phyloP scores from a whole-genome alignment of 495 filamentous ascomycete species.

The Rostrohypoxylon terebratum region DNA sequence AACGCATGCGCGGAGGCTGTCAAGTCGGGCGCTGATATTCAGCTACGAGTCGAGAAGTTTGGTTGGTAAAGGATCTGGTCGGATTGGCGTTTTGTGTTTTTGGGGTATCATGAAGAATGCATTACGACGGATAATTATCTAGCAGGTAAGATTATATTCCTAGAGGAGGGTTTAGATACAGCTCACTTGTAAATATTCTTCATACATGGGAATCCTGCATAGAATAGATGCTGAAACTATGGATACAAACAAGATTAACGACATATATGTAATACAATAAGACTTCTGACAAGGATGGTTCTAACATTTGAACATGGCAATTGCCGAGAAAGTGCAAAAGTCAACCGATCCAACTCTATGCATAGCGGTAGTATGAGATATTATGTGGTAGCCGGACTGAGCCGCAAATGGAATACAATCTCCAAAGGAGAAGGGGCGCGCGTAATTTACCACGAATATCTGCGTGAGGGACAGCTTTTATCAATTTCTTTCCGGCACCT shows the following conservation, averaged over 20 bases:
- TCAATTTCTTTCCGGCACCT: no score
- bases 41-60: slow-evolving; percentile 63
- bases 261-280: neutral
- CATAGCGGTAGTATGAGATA: neutral
- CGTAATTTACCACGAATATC: neutral
- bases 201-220: neutral
- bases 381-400: neutral
- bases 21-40: slow-evolving; percentile 52
- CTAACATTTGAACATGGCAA: neutral
- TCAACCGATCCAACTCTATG: neutral
- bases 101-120: neutral
- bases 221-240: neutral
- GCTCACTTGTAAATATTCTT: neutral
- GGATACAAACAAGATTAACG: neutral
- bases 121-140: neutral
- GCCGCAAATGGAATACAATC: neutral
- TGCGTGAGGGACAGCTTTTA: neutral
- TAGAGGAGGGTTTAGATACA: neutral
- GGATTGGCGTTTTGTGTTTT: slow-evolving; percentile 2
- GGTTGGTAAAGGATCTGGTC: slow-evolving; percentile 55
- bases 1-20: slow-evolving; percentile 64
- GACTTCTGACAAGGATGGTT: neutral
- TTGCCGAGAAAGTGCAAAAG: neutral
- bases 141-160: neutral
- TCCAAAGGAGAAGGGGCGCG: neutral